A percentile compares a stretch with the other conserved stretches of the same genome.
These are phyloP conservation scores for Ananas comosus DNA, from an alignment of 176 grass and related monocot genomes.

Conservation along the genomic window DNA sequence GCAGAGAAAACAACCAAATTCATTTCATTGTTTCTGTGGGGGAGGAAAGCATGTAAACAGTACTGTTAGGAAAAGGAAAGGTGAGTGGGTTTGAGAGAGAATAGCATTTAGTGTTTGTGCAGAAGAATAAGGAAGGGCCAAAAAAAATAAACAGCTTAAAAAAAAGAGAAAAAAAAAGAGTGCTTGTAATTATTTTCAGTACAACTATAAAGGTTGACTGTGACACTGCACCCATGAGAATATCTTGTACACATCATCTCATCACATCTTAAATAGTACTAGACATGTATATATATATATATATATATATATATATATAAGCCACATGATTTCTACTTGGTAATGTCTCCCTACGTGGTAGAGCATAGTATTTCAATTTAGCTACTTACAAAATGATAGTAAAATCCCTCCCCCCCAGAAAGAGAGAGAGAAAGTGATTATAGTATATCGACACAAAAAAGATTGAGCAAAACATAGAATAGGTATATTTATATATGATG, in stretches of 20 bases:
- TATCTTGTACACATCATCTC: neutral
- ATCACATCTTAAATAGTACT: neutral
- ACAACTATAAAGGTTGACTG: constrained; percentile 2
- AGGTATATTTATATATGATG: too few species aligned
- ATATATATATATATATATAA: too few species aligned
- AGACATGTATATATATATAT: neutral
- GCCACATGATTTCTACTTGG: neutral
- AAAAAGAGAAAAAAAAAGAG: neutral
- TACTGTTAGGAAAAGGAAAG: neutral
- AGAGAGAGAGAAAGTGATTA: too few species aligned
- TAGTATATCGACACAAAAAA: too few species aligned
- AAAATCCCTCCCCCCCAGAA: too few species aligned
- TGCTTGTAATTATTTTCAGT: neutral
- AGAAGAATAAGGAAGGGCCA: constrained; percentile 1
- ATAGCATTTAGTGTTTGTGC: neutral
- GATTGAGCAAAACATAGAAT: too few species aligned
- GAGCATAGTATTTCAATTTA: neutral
- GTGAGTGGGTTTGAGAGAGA: neutral
- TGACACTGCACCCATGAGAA: neutral
- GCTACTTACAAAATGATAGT: too few species aligned
- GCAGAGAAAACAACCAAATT: neutral
- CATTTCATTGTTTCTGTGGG: neutral
- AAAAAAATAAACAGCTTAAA: neutral
- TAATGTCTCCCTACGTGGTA: neutral
- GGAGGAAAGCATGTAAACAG: neutral